Base-by-base conservation (phyloP, 345 rosid genomes). In the Linum tenue region DNA sequence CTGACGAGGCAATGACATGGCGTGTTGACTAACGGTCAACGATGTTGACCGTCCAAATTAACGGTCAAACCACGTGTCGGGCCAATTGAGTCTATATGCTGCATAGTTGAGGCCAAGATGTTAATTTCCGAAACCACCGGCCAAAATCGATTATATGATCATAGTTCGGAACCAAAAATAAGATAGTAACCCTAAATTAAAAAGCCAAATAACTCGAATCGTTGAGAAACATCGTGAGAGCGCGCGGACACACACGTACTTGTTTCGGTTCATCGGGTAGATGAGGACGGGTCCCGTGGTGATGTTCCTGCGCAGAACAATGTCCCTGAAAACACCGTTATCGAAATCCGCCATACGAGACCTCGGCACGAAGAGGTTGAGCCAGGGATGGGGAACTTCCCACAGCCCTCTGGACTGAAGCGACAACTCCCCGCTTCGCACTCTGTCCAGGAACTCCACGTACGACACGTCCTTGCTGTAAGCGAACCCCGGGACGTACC, bases 371-470 rank as follows among this genome's bases (percentile, higher is more conserved):
- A 94, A 90, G 1, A 94, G 77, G 60, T 90, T 94, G 42, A 90
- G 72, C 99, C 99, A 94, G 39, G 99, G 99, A 78, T 94, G 99
- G 51, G 99, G 96, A 78, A 94, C 96, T 38, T 92, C 89, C 98
- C 98, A 92, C 6, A 86, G 63, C 56, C 95, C 91, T 71, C 78
- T 76, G 9, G 85, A 67, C 41, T 73, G 76, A 39, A 92, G 96
- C 39, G 81, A 72, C n/a, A 72, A 62, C 75, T 94, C 96, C 72
- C 80, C 95, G 40, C 71, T 72, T 66, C 86, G 83, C 14, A 90
- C 97, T 74, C 97, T 82, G 71, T 90, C 72, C 71, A 94, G 79
- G 71, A 88, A 92, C 3, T 88, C 86, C 31, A 73, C 67, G 44
- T 44, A 73, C 9, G 75, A 50, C 17, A 73, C 71, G 48, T 81